A percentile compares a stretch with the other conserved stretches of the same genome.
Conservation (phyloP, 2,329 filamentous ascomycete species). For the Graphiopsis chlorocephala region DNA sequence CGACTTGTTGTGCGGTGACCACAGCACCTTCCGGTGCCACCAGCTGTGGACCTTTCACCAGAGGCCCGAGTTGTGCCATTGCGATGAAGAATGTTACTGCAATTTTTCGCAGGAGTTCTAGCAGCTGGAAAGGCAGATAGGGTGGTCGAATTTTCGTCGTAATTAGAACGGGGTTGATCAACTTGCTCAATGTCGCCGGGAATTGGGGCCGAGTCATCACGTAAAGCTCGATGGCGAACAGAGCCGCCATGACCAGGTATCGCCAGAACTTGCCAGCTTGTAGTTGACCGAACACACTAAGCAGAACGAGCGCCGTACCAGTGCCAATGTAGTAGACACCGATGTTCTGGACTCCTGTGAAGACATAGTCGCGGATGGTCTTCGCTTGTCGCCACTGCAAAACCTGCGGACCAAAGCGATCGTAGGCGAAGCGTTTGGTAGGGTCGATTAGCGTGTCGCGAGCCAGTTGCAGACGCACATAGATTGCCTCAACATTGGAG, state of each 20-base stretch:
- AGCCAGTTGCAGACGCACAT: slow-evolving; percentile 79
- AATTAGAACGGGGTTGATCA: slow-evolving; percentile 49
- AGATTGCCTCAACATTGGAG: slow-evolving; percentile 53
- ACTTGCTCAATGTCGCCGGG: slow-evolving; percentile 42
- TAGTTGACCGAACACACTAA: slow-evolving; percentile 65
- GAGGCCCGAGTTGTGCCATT: slow-evolving; percentile 73
- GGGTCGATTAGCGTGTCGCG: slow-evolving; percentile 79
- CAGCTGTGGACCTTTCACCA: slow-evolving; percentile 47
- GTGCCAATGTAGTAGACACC: slow-evolving; percentile 61
- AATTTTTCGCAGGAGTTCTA: slow-evolving; percentile 71
- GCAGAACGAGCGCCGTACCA: slow-evolving; percentile 57
- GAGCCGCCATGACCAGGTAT: slow-evolving; percentile 50
- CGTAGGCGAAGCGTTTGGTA: slow-evolving; percentile 79
- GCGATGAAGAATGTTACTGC: slow-evolving; percentile 79
- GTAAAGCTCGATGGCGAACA: slow-evolving; percentile 57
- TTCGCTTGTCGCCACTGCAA: slow-evolving; percentile 63
- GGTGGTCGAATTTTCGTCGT: slow-evolving; percentile 51
- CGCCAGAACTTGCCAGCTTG: slow-evolving; percentile 61
- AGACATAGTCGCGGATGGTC: slow-evolving; percentile 71
- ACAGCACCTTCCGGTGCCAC: slow-evolving; percentile 21
- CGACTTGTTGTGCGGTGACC: slow-evolving; percentile 60
- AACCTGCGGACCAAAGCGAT: slow-evolving; percentile 77
- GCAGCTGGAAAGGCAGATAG: slow-evolving; percentile 81
- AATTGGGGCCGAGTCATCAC: slow-evolving; percentile 54
- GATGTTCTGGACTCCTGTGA: slow-evolving; percentile 60